Base-by-base conservation (phyloP, 2,329 filamentous ascomycete genomes). In the Cytospora piceae region DNA sequence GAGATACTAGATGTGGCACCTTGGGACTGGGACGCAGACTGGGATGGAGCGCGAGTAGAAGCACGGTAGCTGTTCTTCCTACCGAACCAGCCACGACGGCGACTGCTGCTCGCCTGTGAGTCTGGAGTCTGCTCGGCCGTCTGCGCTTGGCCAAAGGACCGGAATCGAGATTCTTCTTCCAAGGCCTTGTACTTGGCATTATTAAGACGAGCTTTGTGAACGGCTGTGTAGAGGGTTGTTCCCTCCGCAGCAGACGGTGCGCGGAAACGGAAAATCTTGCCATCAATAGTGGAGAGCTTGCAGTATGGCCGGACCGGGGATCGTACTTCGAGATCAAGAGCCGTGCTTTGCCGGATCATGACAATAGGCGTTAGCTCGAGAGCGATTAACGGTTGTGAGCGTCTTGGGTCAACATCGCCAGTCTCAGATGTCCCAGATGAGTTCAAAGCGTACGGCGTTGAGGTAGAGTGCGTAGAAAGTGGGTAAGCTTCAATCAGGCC, bases 281-380 rank as follows among this genome's bases (percentile, higher is more conserved):
- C 83, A 17, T 88, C 89, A 59, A 89, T 73, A 79, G 80, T 85
- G 66, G 83, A 85, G 64, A 97, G 84, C 71, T 87, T 86, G 6
- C 91, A 93, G 68, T 91, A 83, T 27, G 83, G 77, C 53, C 91
- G 90, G 31, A 94, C 90, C 1, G 92, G 92, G 8, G 94, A 97
- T 58, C 93, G 90, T 69, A 99, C 92, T 70, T 96, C 95, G 62
- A 99, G 92, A 75, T 99, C 95, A 37, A 99, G 86, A 4, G 91
- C 92, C 27, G 93, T 99, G 72, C 94, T 95, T 73, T 94, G 90
- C 69, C 94, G 88, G 68, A 98, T 88, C 70, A 94, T 90, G 9
- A 98, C 94, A 46, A 97, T 82, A 0, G 95, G 95, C 0, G 94
- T 98, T 52, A 99, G 86, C 73, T 97, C 93, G 39, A 97, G 85